phyloP scores from a whole-genome alignment of 345 rosid genomes.

The Syzygium grande region DNA sequence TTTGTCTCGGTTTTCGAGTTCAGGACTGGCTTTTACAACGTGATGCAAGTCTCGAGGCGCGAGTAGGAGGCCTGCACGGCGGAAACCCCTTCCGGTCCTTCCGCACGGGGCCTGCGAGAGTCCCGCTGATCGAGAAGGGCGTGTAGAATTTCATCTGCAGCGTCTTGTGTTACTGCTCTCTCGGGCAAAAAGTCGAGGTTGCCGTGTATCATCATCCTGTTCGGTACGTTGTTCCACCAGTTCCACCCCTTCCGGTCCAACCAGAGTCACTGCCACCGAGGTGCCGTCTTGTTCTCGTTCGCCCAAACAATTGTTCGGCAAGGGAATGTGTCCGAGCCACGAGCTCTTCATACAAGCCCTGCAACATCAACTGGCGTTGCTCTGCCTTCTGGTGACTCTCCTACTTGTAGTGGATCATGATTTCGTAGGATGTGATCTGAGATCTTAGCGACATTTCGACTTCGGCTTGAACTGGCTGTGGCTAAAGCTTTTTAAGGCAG shows the following conservation, averaged over 20 bases:
- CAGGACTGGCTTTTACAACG: conserved; percentile 16
- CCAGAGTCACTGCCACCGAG: neutral
- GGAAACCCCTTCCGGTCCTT: conserved; percentile 11
- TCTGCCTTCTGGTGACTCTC: neutral
- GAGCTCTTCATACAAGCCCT: neutral
- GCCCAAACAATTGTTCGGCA: neutral
- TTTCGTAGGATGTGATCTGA: neutral
- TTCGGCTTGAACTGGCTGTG: neutral
- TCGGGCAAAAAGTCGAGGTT: conserved; percentile 25
- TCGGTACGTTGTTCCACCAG: neutral
- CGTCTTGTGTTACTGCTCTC: conserved; percentile 26
- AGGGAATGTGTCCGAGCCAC: neutral
- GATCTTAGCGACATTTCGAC: neutral
- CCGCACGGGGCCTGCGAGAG: conserved; percentile 13
- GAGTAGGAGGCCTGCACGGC: conserved; percentile 24
- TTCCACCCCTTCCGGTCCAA: neutral
- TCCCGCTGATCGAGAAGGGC: conserved; percentile 9
- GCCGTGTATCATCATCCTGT: neutral
- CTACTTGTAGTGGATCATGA: neutral
- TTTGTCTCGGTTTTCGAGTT: conserved; percentile 18
- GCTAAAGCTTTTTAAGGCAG: neutral
- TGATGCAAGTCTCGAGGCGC: conserved; percentile 25
- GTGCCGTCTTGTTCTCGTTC: neutral
- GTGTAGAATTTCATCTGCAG: conserved; percentile 34
- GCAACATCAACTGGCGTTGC: neutral